These are phyloP conservation scores for Pleurozium schreberi DNA, from an alignment of 225 moss, liverwort and hornwort genomes.

Conservation along the genomic window DNA sequence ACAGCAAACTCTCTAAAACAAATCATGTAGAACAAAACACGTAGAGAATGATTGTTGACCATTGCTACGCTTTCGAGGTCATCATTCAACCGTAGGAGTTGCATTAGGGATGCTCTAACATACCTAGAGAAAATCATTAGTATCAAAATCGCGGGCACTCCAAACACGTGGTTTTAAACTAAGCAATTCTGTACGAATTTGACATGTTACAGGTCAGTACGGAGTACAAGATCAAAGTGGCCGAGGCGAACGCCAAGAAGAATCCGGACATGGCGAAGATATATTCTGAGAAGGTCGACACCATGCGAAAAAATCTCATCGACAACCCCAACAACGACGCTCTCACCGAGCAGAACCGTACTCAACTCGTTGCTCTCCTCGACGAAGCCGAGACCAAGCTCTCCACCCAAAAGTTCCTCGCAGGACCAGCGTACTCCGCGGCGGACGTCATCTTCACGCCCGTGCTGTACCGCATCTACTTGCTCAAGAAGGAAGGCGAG, in stretches of 20 bases:
- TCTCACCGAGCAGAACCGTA: slow-evolving; percentile 14
- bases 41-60: neutral
- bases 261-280: slow-evolving; percentile 51
- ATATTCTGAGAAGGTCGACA: slow-evolving; percentile 32
- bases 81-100: neutral
- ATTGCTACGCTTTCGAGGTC: neutral
- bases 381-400: slow-evolving; percentile 57
- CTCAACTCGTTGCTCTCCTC: slow-evolving; percentile 32
- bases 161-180: neutral
- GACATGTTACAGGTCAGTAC: neutral
- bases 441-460: slow-evolving; percentile 75
- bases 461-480: slow-evolving; percentile 33
- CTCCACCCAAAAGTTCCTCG: slow-evolving; percentile 32
- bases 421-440: slow-evolving; percentile 55
- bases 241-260: slow-evolving; percentile 56
- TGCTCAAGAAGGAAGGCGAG: slow-evolving; percentile 40
- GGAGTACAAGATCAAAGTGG: slow-evolving; percentile 59
- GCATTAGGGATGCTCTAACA: neutral
- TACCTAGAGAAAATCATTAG: neutral
- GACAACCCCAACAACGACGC: neutral
- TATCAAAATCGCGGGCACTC: neutral
- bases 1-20: neutral
- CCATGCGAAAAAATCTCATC: slow-evolving; percentile 5
- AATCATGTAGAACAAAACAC: neutral
- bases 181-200: neutral